Base-by-base conservation (phyloP, 495 filamentous ascomycete species). In the Lophiotrema nucula region DNA sequence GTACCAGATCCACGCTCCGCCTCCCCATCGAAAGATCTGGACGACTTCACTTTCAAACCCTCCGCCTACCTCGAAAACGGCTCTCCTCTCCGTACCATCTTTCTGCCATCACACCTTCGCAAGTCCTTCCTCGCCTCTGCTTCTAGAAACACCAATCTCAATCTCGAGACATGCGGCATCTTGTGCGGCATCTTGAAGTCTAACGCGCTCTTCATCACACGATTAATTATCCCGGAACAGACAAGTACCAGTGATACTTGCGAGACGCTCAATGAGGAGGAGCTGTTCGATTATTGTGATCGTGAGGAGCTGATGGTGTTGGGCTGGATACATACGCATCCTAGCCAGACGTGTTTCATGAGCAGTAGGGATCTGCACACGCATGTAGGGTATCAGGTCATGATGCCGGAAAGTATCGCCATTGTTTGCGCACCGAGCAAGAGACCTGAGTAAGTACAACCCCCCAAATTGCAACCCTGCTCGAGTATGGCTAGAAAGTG, bases 271-370 rank as follows among this genome's bases (percentile, higher is more conserved):
- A 91, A 96, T 62, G 92, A 96, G 66, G 78, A 77, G 31, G 83
- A 81, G 0, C 79, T 96, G 21, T 88, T 96, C 41, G 89, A 95
- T 27, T 97, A 91, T 67, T 92, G 89, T 65, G 85, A 92, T 61
- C 78, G 76, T 5, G 85, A 96, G 64, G 88, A 96, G 41, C 68
- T 97, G 35, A 85, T 97, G 73, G 84, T 93, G 56, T 79, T 97
- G 8, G 93, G 93, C 50, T 98, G 93, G 93, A 98, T 98, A 53
- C 93, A 98, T 69, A 98, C 93, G 0, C 93, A 98, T 69, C 93
- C 93, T 0, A 88, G 85, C 0, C 95, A 98, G 74, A 95, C 90
- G 1, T 98, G 93, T 70, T 98, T 98, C 69, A 93, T 98, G 89
- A 95, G 90, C 72, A 91, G 86, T 27, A 79, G 92, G 28, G 93